Percentiles rank a stretch among this genome's conserved stretches.
Conservation (phyloP, 768 basidiomycete genomes). For the Coprinellus micaceus region DNA sequence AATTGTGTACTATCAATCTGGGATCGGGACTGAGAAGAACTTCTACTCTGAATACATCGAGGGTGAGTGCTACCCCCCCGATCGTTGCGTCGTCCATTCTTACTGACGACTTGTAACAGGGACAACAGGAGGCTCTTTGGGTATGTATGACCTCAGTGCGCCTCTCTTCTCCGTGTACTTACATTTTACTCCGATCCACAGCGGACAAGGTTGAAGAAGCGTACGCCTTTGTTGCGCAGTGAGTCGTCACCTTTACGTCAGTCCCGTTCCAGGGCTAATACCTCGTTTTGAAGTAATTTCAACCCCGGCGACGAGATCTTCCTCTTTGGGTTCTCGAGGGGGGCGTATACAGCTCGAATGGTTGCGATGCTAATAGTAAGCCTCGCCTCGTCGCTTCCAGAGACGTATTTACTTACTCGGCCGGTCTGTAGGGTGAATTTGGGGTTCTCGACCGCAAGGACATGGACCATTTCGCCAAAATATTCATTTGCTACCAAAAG, state of each 20-base stretch:
- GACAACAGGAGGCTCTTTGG: slow-evolving; percentile 59
- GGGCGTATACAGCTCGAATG: slow-evolving; percentile 76
- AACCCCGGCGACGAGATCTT: slow-evolving; percentile 75
- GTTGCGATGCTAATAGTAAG: slow-evolving; percentile 65
- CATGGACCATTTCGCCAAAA: slow-evolving; percentile 68
- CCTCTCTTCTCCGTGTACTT: neutral
- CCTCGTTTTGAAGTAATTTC: slow-evolving; percentile 50
- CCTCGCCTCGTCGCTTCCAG: neutral
- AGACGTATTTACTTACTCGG: neutral
- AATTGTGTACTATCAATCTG: slow-evolving; percentile 62
- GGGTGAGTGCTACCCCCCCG: no score
- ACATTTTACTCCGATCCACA: slow-evolving; percentile 19
- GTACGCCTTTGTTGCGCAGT: slow-evolving; percentile 81
- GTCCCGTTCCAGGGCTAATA: neutral
- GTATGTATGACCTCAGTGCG: slow-evolving; percentile 29
- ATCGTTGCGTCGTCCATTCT: no score
- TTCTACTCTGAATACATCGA: slow-evolving; percentile 59
- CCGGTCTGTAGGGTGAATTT: slow-evolving; percentile 51
- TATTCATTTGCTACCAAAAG: slow-evolving; percentile 60
- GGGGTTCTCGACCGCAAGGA: slow-evolving; percentile 67
- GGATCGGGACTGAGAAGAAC: slow-evolving; percentile 55
- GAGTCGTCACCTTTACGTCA: slow-evolving; percentile 26
- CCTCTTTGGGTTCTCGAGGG: slow-evolving; percentile 75
- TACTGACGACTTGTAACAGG: slow-evolving; percentile 34
- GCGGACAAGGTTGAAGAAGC: slow-evolving; percentile 75